Evolutionary conservation across 441 rosid species (phyloP), one percentile per base, ranked within the genome.

Genomic region (Populus hybrid): DNA sequence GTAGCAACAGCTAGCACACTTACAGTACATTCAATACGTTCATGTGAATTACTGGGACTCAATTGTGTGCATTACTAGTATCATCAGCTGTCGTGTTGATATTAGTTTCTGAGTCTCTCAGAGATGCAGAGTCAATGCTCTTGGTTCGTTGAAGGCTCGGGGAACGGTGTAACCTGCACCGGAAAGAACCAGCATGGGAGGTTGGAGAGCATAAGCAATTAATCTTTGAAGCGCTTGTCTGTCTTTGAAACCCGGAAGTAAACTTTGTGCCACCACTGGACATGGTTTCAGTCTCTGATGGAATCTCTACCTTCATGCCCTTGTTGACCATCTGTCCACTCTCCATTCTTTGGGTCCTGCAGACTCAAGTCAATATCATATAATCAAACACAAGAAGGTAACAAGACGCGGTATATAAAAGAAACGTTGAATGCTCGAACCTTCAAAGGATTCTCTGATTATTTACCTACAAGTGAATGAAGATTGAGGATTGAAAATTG

Each of bases 201-300:
- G 93, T 88, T 24, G 92, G 92, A 38, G 89, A 80, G 77, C 92
- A 90, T 0, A 90, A 79, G 69, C 93, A 88, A n/a, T 12, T 85
- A 59, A 20, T 81, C 84, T 82, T 88, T 4, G 84, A 38, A 23
- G 74, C 73, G 72, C 92, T 86, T 5, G 84, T 67, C 71, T 89
- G 92, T 63, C 90, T 84, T 42, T 84, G 79, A 2, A 85, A 81
- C 42, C 69, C 64, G 4, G 73, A 12, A 20, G 77, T 32, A 10
- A 24, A 35, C 53, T 77, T 80, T 3, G 77, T 20, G 34, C 53
- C 73, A 34, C 63, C 69, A 8, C 67, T 12, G 21, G 63, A 38
- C 23, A 38, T 70, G 46, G 75, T 67, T 7, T 40, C 82, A 16
- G 74, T 70, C 72, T 74, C 79, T 3, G 75, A 28, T 68, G 84